A percentile compares a stretch with the other conserved stretches of the same genome.
These are phyloP conservation scores for Colletotrichum cereale DNA, from an alignment of 2,329 filamentous ascomycete genomes.

Conservation along the genomic window DNA sequence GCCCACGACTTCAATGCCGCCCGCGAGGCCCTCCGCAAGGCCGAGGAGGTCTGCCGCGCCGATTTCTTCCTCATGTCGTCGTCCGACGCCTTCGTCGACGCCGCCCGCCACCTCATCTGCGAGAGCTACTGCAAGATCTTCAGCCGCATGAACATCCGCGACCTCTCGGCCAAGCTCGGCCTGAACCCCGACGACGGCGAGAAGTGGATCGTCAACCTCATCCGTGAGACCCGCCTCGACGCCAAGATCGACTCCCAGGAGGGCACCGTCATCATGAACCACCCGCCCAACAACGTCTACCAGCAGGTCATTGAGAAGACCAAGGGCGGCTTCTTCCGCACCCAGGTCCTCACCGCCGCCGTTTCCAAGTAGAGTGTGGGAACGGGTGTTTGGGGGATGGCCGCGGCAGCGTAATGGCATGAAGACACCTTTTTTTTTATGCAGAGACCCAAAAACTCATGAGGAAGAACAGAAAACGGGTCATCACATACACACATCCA, in stretches of 20 bases:
- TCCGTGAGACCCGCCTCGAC: constrained; percentile 95
- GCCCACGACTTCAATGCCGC: constrained; percentile 92
- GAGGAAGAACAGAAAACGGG: not conserved
- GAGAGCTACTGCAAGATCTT: constrained; percentile 99
- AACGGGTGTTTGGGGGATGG: not conserved
- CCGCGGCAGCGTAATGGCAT: constrained; percentile 16
- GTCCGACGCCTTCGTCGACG: constrained; percentile 91
- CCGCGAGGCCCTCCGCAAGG: constrained; percentile 84
- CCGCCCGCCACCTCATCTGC: constrained; percentile 94
- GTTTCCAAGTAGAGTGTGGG: constrained; percentile 62
- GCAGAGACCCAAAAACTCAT: not conserved
- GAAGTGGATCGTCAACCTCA: constrained; percentile 99
- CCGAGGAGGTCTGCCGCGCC: constrained; percentile 89
- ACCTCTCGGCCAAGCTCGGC: constrained; percentile 91
- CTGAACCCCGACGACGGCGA: constrained; percentile 95
- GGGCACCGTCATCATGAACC: constrained; percentile 99
- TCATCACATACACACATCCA: not conserved
- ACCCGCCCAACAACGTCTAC: constrained; percentile 97
- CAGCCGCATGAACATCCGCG: constrained; percentile 97
- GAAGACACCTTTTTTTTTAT: not conserved
- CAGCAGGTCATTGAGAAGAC: constrained; percentile 99
- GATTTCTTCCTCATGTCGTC: constrained; percentile 95
- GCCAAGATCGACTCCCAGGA: constrained; percentile 99
- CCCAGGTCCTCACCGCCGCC: constrained; percentile 87
- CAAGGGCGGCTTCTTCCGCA: constrained; percentile 98